Percentiles rank a stretch among this genome's conserved stretches.
Evolutionary conservation across 1,284 basidiomycete species (phyloP).

Genomic region (Prillingera fragicola): DNA sequence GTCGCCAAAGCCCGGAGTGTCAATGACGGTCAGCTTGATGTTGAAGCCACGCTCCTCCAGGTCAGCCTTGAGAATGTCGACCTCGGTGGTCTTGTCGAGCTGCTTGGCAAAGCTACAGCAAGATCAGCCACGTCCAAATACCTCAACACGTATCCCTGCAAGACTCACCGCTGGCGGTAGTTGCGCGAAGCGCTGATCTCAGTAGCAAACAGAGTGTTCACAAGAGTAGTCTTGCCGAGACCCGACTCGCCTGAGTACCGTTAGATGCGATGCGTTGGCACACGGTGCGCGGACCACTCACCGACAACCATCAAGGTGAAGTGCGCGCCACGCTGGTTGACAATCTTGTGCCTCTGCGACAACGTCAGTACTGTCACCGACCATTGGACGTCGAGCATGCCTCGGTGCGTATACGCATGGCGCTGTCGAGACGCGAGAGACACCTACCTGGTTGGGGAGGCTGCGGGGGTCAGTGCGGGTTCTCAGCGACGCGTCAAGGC

Average conservation of each 20-base stretch:
- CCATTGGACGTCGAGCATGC: not conserved
- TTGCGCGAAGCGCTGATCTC: conserved; percentile 90
- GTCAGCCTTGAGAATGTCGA: conserved; percentile 93
- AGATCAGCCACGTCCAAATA: not conserved
- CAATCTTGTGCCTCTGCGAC: conserved; percentile 83
- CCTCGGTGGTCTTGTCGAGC: conserved; percentile 97
- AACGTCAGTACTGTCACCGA: conserved; percentile 13
- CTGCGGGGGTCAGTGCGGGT: conserved; percentile 56
- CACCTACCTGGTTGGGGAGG: conserved; percentile 87
- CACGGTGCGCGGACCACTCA: conserved; percentile 49
- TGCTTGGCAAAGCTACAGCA: conserved; percentile 78
- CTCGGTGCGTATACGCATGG: not conserved
- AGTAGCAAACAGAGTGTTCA: conserved; percentile 99
- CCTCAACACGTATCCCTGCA: not conserved
- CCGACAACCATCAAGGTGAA: conserved; percentile 99
- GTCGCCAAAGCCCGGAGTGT: conserved; percentile 98
- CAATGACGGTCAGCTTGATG: conserved; percentile 97
- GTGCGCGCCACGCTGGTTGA: conserved; percentile 92
- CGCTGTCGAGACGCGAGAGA: not conserved
- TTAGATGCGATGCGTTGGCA: not conserved
- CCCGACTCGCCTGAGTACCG: conserved; percentile 74
- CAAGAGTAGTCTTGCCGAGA: conserved; percentile 88
- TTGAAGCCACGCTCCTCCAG: conserved; percentile 99
- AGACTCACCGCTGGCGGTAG: conserved; percentile 61
- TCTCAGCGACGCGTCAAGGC: not conserved